Conservation (phyloP, 2,329 filamentous ascomycete genomes). For the Byssochlamys sp. region DNA sequence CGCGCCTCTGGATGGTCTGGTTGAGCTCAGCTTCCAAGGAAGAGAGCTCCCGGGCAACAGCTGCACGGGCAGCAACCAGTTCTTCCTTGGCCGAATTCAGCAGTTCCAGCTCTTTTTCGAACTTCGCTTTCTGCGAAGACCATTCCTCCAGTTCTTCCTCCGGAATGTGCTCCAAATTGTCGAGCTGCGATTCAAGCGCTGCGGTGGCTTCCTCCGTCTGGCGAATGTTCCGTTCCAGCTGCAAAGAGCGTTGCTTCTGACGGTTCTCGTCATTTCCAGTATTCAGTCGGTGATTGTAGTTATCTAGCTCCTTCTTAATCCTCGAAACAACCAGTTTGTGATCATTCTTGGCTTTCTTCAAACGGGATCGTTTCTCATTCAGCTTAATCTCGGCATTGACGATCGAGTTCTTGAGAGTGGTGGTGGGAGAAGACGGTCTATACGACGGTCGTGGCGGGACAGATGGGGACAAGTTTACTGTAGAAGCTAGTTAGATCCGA, state of each 20-base stretch:
- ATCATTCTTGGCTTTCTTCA: slow-evolving; percentile 52
- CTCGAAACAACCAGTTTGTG: slow-evolving; percentile 50
- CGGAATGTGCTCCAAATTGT: slow-evolving; percentile 47
- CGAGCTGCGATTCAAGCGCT: slow-evolving; percentile 45
- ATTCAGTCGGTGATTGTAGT: slow-evolving; percentile 47
- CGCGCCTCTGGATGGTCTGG: slow-evolving; percentile 46
- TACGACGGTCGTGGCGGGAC: slow-evolving; percentile 49
- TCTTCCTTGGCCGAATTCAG: slow-evolving; percentile 44
- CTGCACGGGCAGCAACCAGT: slow-evolving; percentile 40
- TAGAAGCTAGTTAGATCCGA: slow-evolving; percentile 4
- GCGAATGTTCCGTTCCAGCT: slow-evolving; percentile 53
- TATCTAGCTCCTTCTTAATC: slow-evolving; percentile 54
- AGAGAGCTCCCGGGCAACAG: slow-evolving; percentile 43
- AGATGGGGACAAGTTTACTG: slow-evolving; percentile 28
- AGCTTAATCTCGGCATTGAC: slow-evolving; percentile 52
- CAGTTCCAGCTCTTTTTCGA: slow-evolving; percentile 45
- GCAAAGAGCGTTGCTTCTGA: slow-evolving; percentile 52
- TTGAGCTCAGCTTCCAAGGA: slow-evolving; percentile 46
- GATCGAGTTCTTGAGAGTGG: slow-evolving; percentile 57
- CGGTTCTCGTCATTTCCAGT: slow-evolving; percentile 53
- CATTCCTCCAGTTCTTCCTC: slow-evolving; percentile 47
- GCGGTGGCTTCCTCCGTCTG: slow-evolving; percentile 55
- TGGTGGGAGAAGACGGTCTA: slow-evolving; percentile 54
- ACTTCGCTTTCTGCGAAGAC: slow-evolving; percentile 43
- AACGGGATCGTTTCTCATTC: slow-evolving; percentile 48